Base-by-base conservation (phyloP, 129 eudicot genomes). In the Cynara cardunculus region DNA sequence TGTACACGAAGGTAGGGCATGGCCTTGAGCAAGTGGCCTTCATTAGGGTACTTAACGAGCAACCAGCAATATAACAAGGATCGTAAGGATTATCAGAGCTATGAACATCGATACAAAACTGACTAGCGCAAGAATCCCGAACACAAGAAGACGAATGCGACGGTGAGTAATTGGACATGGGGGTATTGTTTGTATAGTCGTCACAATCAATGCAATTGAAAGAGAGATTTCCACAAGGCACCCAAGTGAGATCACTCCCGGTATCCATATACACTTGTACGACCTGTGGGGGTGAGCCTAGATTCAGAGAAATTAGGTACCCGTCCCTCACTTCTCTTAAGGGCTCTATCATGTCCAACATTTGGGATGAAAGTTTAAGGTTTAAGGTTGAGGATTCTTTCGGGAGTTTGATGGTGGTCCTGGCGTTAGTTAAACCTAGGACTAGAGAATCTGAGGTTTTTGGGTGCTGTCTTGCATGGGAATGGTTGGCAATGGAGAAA, bases 171-270 rank as follows among this genome's bases (percentile, higher is more conserved):
- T 65, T 81, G 10, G 93, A 41, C 39, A 75, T 56, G 62, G 83
- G 32, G 10, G 84, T 87, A 26, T 77, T 77, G 78, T 85, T 85
- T 80, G 90, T 70, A 28, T 87, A 86, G 44, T 86, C 90, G 35
- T 87, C 77, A 25, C 96, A 91, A 26, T 89, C 88, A 3, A 89
- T 87, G 80, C 96, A 91, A 80, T 86, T 90, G 65, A 91, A 91
- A 3, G 96, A 81, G 39, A 91, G 79, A 56, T 87, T 87, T 4
- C 91, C 96, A 80, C 96, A 91, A 72, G 96, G 93, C 6, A 91
- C 93, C 96, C 96, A 91, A 34, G 93, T 89, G 26, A 91, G 93
- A 78, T 91, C 96, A 72, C 96, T 89, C 4, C 96, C 96, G 1
- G 93, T 89, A 64, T 91, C 96, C 88, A 91, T 84, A 72, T 83